Evolutionary conservation across 2,329 filamentous ascomycete species (phyloP).

Genomic region (Fusarium ambrosium): DNA sequence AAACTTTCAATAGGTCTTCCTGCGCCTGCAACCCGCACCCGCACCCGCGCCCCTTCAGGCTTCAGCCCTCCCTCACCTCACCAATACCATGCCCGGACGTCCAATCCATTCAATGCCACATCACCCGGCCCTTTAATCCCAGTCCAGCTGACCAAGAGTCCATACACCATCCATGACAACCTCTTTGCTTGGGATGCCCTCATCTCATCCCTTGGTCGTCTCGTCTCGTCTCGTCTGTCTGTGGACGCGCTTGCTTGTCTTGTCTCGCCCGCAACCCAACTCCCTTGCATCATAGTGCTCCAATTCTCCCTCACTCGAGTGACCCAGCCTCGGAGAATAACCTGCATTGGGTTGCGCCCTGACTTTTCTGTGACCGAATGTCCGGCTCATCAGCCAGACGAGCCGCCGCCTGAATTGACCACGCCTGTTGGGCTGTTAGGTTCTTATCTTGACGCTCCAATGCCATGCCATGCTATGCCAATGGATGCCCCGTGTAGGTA

Average conservation of each 20-base stretch:
- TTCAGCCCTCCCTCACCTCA: background rate
- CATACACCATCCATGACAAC: background rate
- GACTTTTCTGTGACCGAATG: background rate
- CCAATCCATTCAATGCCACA: background rate
- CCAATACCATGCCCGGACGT: background rate
- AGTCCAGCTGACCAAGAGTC: constrained; percentile 1
- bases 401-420: background rate
- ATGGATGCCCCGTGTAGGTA: background rate
- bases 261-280: constrained; percentile 1
- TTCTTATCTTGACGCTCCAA: background rate
- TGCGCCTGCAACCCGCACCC: background rate
- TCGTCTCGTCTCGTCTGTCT: background rate
- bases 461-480: background rate
- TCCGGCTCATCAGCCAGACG: background rate
- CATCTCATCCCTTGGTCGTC: background rate
- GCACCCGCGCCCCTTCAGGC: background rate
- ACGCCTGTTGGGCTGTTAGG: background rate
- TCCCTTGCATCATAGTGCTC: constrained; percentile 1
- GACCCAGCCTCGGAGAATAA: background rate
- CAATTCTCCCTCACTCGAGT: background rate
- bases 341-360: background rate
- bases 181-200: background rate
- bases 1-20: background rate
- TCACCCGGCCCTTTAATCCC: background rate
- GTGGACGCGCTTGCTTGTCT: background rate